Evolutionary conservation across 163 green algal genomes (phyloP), one percentile per base, ranked within the genome.

Genomic region (Botryococcus braunii): DNA sequence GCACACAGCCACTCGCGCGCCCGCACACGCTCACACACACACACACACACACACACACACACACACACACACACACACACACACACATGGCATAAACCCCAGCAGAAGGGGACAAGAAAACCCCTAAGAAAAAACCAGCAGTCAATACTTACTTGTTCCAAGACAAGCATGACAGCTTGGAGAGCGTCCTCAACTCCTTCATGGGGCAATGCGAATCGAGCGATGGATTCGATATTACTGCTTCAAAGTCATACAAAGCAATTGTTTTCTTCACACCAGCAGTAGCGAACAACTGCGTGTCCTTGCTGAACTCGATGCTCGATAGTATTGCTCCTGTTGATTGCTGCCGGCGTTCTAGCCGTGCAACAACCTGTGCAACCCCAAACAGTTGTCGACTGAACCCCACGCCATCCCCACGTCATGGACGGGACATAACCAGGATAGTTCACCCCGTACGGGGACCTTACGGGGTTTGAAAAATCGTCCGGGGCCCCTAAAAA

Each of bases 261-360:
- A 89, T 83, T 64, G 80, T 79, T 69, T 86, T 85, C 57, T 78
- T 82, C 9, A 88, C 81, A 40, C 84, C 84, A 23, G 79, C 80
- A 32, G 84, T 84, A 11, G 77, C 77, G 70, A 91, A 85, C 25
- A 83, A 47, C 47, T 49, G 37, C 1, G 75, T 76, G 57, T 82
- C 70, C 5, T 70, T 43, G 68, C 89, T 77, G 70, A 89, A 89
- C 60, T 88, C 85, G 0, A 91, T 75, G 56, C 68, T 80, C 0
- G 82, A 89, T 21, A 91, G 48, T 62, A 89, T 89, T 46, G 62
- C 67, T 27, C 61, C 57, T 25, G n/a, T 66, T n/a, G n/a, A n/a
- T n/a, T n/a, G n/a, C 65, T 77, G 74, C 58, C 73, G 73, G 0
- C 79, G 65, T 27, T 74, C 77, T 9, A 89, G 62, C 57, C 85